Base-by-base conservation (phyloP, 306 rosid species). In the Lathyrus tuberosus region DNA sequence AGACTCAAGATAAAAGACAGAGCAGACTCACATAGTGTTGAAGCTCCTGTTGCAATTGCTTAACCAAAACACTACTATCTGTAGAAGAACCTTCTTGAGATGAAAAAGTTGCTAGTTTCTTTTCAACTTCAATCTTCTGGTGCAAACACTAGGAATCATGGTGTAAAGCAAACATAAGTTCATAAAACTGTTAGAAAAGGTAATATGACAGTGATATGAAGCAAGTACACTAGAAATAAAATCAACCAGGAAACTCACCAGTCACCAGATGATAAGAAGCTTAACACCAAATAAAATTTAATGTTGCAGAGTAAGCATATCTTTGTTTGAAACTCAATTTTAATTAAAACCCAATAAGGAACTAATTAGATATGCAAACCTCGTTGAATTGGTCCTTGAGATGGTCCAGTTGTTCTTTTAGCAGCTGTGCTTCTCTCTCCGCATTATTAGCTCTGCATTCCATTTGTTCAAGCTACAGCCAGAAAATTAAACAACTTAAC, bases 21-120 rank as follows among this genome's bases (percentile, higher is more conserved):
- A 52, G 56, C 44, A 73, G 67, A 77, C 98, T 71, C 80, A 94
- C 98, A 71, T 78, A 90, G 82, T 80, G 87, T 42, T 82, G 87
- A 72, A 94, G 96, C 80, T 90, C 96, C 72, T 90, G 90, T 30
- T 94, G 98, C 77, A 94, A 80, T 78, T 88, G 86, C 77, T 90
- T 94, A 56, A 90, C 81, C 81, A 94, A 80, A 70, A 63, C 65
- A 78, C 78, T 59, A 76, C 69, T 65, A 42, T 81, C 86, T 1
- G 86, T 51, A 72, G 83, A 70, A 72, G 74, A 35, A 67, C 67
- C 86, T 78, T 90, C 91, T 72, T 84, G 87, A 75, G 82, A 84
- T 3, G 88, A 78, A 59, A 73, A 81, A 73, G 80, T 84, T 64
- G 87, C 78, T 73, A 94, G 70, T 54, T 88, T 88, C 76, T 87